Evolutionary conservation across 2,329 filamentous ascomycete genomes (phyloP), one percentile per base, ranked within the genome.

Genomic region (Colletotrichum chrysophilum): DNA sequence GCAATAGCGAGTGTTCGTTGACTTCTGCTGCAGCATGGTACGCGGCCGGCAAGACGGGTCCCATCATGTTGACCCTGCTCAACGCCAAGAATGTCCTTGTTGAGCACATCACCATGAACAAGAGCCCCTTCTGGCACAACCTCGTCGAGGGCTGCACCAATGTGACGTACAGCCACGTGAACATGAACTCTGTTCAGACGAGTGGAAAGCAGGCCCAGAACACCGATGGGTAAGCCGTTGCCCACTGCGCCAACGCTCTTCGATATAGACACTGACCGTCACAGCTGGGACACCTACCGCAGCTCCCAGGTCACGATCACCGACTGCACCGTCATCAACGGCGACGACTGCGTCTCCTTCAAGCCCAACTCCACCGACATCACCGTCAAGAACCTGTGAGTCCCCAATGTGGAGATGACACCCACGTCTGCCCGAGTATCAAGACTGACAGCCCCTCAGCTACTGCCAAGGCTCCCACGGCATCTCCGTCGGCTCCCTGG

Each of bases 381-480:
- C 8, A 82, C 94, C 4, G 89, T 94, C 7, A 92, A 94, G 81
- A 92, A 92, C 77, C 84, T 95, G 84, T 87, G 3, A 64, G 61
- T n/a, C n/a, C 30, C 7, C 24, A 14, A 66, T 5, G 0, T 4
- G 16, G 34, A 24, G 18, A 93, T 0, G 90, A 93, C 72, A 94
- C 95, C 85, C 94, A 94, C 83, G 92, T 94, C 67, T 94, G 93
- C 93, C 92, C 92, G 0, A 91, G 91, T 0, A 66, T 58, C 21
- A 30, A 28, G n/a, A 80, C 84, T 38, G 92, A 74, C 28, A 7
- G 6, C 82, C 87, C 32, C 92, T 93, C 75, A 91, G 93, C 76
- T 92, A 94, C 75, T 95, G 93, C 84, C 93, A 93, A 79, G 92
- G 93, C 36, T 94, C 91, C 4, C 93, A 95, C 79, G 93, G 93